Percentiles rank a stretch among this genome's conserved stretches.
Conservation (phyloP, 2,329 filamentous ascomycete genomes). For the Amauroascus niger region DNA sequence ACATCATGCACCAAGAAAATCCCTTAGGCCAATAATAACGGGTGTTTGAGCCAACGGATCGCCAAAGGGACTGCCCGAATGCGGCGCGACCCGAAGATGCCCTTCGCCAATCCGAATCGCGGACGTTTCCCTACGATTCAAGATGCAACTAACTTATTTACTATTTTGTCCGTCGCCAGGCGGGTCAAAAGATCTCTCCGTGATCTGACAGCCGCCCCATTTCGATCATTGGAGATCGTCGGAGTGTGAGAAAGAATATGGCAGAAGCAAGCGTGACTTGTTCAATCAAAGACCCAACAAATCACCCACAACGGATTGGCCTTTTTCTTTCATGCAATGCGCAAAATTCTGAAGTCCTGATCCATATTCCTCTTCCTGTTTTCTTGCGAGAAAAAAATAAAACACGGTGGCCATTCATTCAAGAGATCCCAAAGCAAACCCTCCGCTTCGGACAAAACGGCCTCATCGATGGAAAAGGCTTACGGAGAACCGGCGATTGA, state of each 20-base stretch:
- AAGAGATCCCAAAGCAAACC: too few species aligned
- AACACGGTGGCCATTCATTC: too few species aligned
- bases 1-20: not conserved
- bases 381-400: not conserved
- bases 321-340: slow-evolving; percentile 4
- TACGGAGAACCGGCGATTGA: not conserved
- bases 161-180: not conserved
- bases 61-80: not conserved
- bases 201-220: not conserved
- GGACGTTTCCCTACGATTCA: not conserved
- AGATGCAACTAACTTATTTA: too few species aligned
- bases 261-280: not conserved
- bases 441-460: not conserved
- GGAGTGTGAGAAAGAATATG: not conserved
- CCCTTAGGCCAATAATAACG: not conserved
- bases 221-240: not conserved
- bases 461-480: not conserved
- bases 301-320: not conserved
- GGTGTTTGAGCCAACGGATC: not conserved
- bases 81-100: not conserved
- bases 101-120: not conserved
- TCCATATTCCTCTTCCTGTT: not conserved
- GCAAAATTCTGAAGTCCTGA: not conserved
- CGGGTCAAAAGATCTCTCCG: not conserved
- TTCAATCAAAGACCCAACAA: not conserved